Percentiles rank a stretch among this genome's conserved stretches.
Evolutionary conservation across 2,329 filamentous ascomycete genomes (phyloP).

Genomic region (Diplodia scrobiculata): DNA sequence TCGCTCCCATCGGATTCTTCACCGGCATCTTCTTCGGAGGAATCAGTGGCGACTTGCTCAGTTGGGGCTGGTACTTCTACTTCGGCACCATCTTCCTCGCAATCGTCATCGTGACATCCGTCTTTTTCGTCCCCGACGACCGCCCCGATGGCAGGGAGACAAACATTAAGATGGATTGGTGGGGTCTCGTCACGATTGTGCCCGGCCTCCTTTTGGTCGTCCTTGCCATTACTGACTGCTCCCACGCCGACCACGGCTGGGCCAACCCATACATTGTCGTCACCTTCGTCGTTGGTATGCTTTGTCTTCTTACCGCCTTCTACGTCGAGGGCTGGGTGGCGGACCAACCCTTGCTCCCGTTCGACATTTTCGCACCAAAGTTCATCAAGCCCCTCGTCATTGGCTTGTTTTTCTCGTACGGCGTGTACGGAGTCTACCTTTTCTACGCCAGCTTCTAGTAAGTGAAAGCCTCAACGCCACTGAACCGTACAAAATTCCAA

Average conservation of each 20-base stretch:
- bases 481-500: slow-evolving; percentile 35
- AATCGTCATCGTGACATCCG: not conserved
- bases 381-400: slow-evolving; percentile 58
- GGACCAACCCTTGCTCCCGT: slow-evolving; percentile 67
- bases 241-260: slow-evolving; percentile 70
- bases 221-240: slow-evolving; percentile 73
- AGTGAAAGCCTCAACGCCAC: not conserved
- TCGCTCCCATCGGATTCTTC: slow-evolving; percentile 54
- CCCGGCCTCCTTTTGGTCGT: slow-evolving; percentile 68
- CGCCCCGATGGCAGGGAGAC: slow-evolving; percentile 18
- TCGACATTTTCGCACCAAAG: slow-evolving; percentile 68
- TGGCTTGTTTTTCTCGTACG: slow-evolving; percentile 51
- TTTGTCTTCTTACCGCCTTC: slow-evolving; percentile 62
- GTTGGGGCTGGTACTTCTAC: slow-evolving; percentile 62
- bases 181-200: slow-evolving; percentile 41
- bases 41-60: slow-evolving; percentile 56
- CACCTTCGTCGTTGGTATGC: slow-evolving; percentile 63
- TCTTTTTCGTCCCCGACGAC: slow-evolving; percentile 33
- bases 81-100: slow-evolving; percentile 61
- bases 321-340: slow-evolving; percentile 75
- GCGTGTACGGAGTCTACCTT: slow-evolving; percentile 43
- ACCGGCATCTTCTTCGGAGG: slow-evolving; percentile 67
- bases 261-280: slow-evolving; percentile 70
- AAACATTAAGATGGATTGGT: slow-evolving; percentile 44
- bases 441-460: slow-evolving; percentile 46